Evolutionary conservation across 176 grass and related monocot species (phyloP).

Genomic region (Carex pumila): DNA sequence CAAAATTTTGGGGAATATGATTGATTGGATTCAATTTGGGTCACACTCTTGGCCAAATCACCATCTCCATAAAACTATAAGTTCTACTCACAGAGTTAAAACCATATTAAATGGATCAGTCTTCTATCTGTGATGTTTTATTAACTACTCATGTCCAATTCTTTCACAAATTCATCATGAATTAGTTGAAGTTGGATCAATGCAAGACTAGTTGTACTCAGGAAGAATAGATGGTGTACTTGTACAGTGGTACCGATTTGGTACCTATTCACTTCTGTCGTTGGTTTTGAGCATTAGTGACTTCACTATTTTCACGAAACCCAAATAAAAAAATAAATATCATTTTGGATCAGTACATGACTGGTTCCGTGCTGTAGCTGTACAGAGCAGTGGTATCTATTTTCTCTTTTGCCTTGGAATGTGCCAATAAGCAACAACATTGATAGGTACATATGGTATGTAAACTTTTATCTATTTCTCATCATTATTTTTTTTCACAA

Average conservation of each 20-base stretch:
- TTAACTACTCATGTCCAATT: not conserved
- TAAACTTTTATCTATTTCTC: not conserved
- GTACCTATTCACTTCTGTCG: not conserved
- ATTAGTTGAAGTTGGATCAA: not conserved
- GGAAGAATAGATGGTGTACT: not conserved
- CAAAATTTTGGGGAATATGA: not conserved
- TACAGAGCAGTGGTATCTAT: not conserved
- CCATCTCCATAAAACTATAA: not conserved
- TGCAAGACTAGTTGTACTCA: not conserved
- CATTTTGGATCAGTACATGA: not conserved
- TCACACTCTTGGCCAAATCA: not conserved
- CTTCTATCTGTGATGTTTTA: not conserved
- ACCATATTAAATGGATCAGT: not conserved
- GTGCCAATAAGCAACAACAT: not conserved
- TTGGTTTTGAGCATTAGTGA: not conserved
- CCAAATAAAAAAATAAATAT: not conserved
- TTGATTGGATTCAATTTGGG: not conserved
- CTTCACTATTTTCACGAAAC: not conserved
- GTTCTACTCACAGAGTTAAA: not conserved
- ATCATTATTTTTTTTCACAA: conserved; percentile 7
- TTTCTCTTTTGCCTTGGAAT: not conserved
- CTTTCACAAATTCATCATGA: not conserved
- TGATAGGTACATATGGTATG: not conserved
- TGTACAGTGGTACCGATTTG: not conserved
- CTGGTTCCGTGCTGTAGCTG: not conserved